phyloP scores from a whole-genome alignment of 1,284 basidiomycete genomes.

The Moesziomyces parantarcticus region DNA sequence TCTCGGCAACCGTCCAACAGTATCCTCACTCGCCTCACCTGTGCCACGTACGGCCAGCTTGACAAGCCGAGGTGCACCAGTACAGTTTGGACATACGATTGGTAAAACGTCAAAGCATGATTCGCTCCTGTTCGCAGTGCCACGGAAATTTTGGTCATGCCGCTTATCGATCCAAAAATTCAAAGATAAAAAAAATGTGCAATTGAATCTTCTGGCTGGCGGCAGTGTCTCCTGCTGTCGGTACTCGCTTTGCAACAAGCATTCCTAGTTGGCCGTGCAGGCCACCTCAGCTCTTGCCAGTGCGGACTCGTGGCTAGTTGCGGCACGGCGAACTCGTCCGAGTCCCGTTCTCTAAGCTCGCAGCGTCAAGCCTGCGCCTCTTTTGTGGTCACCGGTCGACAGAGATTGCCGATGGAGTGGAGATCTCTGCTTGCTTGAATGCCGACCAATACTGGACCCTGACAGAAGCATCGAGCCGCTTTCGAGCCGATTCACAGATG shows the following conservation, averaged over 20 bases:
- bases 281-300: too few relatives aligned
- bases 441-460: too few relatives aligned
- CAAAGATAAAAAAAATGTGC: neutral
- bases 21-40: neutral
- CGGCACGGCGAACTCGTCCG: neutral
- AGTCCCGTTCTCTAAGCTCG: neutral
- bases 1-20: neutral
- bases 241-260: conserved; percentile 3
- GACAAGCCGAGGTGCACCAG: neutral
- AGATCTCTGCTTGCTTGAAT: neutral
- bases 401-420: neutral
- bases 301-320: neutral
- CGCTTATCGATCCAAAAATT: neutral
- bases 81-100: neutral
- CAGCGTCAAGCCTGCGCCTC: neutral
- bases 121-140: neutral
- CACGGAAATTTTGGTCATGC: neutral
- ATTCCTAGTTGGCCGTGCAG: neutral
- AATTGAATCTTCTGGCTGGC: too few relatives aligned
- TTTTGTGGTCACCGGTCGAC: neutral
- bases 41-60: neutral
- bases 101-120: neutral
- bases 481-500: too few relatives aligned
- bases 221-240: neutral
- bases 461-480: too few relatives aligned